These are phyloP conservation scores for Nothophoma quercina DNA, from an alignment of 2,329 filamentous ascomycete species.

Conservation along the genomic window DNA sequence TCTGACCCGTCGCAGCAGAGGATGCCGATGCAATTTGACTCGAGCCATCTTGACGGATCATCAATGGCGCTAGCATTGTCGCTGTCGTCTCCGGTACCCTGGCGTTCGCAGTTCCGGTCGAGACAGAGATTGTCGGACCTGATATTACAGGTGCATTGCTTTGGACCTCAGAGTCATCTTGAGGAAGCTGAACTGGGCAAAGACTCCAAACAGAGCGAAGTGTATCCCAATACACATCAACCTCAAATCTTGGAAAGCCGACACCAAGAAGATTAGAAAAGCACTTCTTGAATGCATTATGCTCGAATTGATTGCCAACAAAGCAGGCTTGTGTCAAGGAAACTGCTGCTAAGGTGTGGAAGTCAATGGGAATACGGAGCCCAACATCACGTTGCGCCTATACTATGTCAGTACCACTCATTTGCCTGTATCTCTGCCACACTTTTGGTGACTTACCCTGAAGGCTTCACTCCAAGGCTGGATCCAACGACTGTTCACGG, in stretches of 20 bases:
- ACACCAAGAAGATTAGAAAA: constrained; percentile 68
- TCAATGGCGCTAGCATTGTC: constrained; percentile 1
- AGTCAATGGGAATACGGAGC: constrained; percentile 68
- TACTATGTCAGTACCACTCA: background rate
- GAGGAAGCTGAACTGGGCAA: constrained; percentile 65
- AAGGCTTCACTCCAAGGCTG: constrained; percentile 45
- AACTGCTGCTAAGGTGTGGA: constrained; percentile 64
- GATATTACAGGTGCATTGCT: constrained; percentile 18
- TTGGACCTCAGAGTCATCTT: constrained; percentile 16
- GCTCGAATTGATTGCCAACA: constrained; percentile 60
- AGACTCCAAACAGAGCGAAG: constrained; percentile 63
- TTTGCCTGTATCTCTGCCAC: background rate
- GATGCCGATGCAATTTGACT: background rate
- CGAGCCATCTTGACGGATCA: background rate
- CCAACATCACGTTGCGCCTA: constrained; percentile 68
- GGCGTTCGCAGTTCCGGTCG: constrained; percentile 27
- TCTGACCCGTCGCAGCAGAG: background rate
- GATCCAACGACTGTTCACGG: constrained; percentile 34
- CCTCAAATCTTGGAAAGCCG: constrained; percentile 65
- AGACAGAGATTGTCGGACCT: constrained; percentile 21
- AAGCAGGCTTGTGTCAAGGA: constrained; percentile 68
- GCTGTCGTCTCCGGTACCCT: constrained; percentile 21
- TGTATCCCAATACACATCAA: constrained; percentile 71
- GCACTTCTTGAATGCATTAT: constrained; percentile 61
- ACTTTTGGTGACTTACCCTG: constrained; percentile 28